Percentiles rank a stretch among this genome's conserved stretches.
Evolutionary conservation across 2,329 filamentous ascomycete genomes (phyloP).

Genomic region (Parastagonospora avenae): DNA sequence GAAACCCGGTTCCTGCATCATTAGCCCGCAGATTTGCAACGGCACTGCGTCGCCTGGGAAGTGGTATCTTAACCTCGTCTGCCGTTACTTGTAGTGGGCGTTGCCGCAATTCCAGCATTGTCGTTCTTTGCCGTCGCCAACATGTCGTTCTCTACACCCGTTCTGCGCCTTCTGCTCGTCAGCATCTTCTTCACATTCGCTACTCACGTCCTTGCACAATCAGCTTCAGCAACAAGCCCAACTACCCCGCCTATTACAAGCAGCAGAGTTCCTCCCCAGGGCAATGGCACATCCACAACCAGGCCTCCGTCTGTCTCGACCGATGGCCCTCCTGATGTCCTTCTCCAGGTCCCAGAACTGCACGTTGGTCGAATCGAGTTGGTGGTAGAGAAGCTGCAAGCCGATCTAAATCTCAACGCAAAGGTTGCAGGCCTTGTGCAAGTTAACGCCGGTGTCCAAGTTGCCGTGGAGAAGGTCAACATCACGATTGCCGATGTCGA

Average conservation of each 20-base stretch:
- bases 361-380: conserved; percentile 65
- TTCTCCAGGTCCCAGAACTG: conserved; percentile 62
- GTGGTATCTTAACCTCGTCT: conserved; percentile 15
- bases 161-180: conserved; percentile 41
- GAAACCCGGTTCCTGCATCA: conserved; percentile 27
- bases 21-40: conserved; percentile 18
- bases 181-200: conserved; percentile 34
- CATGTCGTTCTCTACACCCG: conserved; percentile 40
- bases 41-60: conserved; percentile 18
- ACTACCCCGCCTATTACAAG: conserved; percentile 37
- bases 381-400: conserved; percentile 63
- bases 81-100: conserved; percentile 17
- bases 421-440: conserved; percentile 63
- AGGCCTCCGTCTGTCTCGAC: conserved; percentile 30
- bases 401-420: conserved; percentile 65
- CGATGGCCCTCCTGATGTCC: conserved; percentile 59
- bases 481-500: conserved; percentile 66
- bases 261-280: conserved; percentile 17
- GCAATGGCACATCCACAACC: conserved; percentile 20
- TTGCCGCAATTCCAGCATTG: conserved; percentile 10
- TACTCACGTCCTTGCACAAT: conserved; percentile 36
- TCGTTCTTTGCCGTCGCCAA: conserved; percentile 25
- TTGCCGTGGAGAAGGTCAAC: conserved; percentile 59
- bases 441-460: conserved; percentile 56
- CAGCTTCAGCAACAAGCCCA: conserved; percentile 26